Base-by-base conservation (phyloP, 768 basidiomycete genomes). In the Cantharellus cinnabarinus region DNA sequence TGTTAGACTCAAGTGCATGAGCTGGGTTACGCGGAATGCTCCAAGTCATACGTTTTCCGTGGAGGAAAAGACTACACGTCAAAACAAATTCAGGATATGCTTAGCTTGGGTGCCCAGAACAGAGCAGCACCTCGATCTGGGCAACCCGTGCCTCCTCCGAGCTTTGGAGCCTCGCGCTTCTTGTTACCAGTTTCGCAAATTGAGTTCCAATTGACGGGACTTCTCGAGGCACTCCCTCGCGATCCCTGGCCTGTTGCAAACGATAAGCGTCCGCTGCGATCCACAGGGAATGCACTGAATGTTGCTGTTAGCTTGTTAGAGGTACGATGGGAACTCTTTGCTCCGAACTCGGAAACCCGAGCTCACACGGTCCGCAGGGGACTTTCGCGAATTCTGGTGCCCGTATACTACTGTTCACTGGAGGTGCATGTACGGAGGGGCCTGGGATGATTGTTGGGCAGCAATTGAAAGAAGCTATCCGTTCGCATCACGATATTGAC, bases 71-170 rank as follows among this genome's bases (percentile, higher is more conserved):
- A 99, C 65, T 98, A 99, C 68, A 71, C 82, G 59, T 82, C 88
- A 44, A 98, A 98, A 73, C 90, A 95, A 64, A 97, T 98, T 64
- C 88, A 90, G 70, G 94, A 98, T 65, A 98, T 99, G 93, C 85
- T 98, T 48, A 89, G 86, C 35, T 77, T 97, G 50, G 81, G 78
- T 66, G 76, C 83, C 2, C 81, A 81, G 63, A 78, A 80, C 63
- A 83, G 87, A 34, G 87, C 85, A 20, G 86, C 87, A 2, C 88
- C 88, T 56, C 85, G 87, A 44, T 85, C 87, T 3, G 89, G 86
- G 2, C 86, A 89, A 63, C 82, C 85, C 4, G 76, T 83, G 71
- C 84, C 85, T 3, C 82, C 87, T 63, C 76, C 85, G 42, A 68
- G 68, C 4, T 83, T 84, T 63, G 89, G 89, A 14, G 86, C 91